Evolutionary conservation across 345 rosid genomes (phyloP), one percentile per base, ranked within the genome.

Genomic region (Eucalyptus brandiana): DNA sequence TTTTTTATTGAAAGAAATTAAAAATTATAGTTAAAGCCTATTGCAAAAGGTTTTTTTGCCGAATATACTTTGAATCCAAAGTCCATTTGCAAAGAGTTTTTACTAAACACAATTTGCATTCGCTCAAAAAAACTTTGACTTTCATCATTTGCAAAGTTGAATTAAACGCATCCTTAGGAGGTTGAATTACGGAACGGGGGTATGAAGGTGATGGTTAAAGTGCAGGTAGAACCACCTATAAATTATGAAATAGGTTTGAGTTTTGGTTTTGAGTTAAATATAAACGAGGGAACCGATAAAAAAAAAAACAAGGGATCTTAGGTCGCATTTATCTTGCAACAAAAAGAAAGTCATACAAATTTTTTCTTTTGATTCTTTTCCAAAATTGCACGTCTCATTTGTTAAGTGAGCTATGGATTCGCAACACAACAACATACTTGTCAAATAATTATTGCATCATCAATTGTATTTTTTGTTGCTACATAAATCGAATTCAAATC

Each of bases 141-240:
- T 51, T 18, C 0, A 7, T 4, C 4, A 1, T 19, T 53, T 53
- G 10, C 24, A 51, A 7, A 7, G 56, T 53, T 7, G 24, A 53
- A 53, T 1, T 18, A 3, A 51, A 51, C 0, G 24, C 58, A 19
- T 1, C 5, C 58, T 53, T 53, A 19, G 11, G 2, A 3, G 54
- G 54, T 51, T 17, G 4, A 51, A 51, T 1, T 18, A 18, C 8
- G 54, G 9, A 6, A 3, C 8, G 2, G 4, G 56, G 65, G n/a
- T 1, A 28, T 58, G 72, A 65, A 15, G 34, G 19, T n/a, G 72
- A 8, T 14, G 37, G 6, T 65, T 16, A 65, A 7, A 65, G 32
- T 65, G 3, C 7, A 3, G 15, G 1, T 12, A 5, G n/a, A 26
- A n/a, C 65, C 65, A 58, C 6, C 15, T 12, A 12, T 58, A 58